Conservation (phyloP, 108 stramenopile species). For the Cylindrotheca closterium region DNA sequence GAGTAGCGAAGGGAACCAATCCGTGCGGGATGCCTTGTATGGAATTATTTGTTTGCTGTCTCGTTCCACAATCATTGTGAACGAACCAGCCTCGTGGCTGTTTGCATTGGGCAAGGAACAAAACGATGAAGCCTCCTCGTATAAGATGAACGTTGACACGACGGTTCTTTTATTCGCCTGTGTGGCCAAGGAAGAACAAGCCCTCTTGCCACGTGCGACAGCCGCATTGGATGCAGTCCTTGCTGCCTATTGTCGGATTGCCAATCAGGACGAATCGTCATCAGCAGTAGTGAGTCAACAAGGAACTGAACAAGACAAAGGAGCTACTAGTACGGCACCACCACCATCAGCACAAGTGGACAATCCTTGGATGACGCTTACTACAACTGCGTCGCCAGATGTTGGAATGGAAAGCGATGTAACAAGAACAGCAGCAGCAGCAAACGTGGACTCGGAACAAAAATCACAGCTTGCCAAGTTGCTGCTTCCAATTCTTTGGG, state of each 20-base stretch:
- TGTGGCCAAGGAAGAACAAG: slow-evolving; percentile 65
- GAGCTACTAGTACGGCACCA: background rate
- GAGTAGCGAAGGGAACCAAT: slow-evolving; percentile 36
- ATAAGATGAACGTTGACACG: slow-evolving; percentile 41
- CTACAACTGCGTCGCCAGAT: background rate
- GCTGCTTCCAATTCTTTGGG: slow-evolving; percentile 70
- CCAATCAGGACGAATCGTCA: slow-evolving; percentile 14
- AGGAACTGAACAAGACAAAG: background rate
- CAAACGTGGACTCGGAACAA: background rate
- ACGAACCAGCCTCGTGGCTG: background rate
- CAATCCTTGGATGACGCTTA: slow-evolving; percentile 53
- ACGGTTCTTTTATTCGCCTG: slow-evolving; percentile 72
- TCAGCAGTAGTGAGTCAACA: slow-evolving; percentile 1
- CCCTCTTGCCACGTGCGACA: slow-evolving; percentile 58
- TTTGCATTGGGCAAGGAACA: background rate
- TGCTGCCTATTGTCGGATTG: slow-evolving; percentile 53
- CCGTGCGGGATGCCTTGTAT: slow-evolving; percentile 74
- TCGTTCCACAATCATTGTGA: slow-evolving; percentile 26
- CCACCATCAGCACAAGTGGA: background rate
- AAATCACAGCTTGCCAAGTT: slow-evolving; percentile 18
- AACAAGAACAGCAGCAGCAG: background rate
- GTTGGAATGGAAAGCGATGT: slow-evolving; percentile 1
- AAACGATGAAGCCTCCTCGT: slow-evolving; percentile 1
- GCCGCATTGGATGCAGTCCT: slow-evolving; percentile 78
- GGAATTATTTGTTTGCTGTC: slow-evolving; percentile 62